Conservation (phyloP, 192 early-diverging fungal genomes). For the Chytriomyces sp. region DNA sequence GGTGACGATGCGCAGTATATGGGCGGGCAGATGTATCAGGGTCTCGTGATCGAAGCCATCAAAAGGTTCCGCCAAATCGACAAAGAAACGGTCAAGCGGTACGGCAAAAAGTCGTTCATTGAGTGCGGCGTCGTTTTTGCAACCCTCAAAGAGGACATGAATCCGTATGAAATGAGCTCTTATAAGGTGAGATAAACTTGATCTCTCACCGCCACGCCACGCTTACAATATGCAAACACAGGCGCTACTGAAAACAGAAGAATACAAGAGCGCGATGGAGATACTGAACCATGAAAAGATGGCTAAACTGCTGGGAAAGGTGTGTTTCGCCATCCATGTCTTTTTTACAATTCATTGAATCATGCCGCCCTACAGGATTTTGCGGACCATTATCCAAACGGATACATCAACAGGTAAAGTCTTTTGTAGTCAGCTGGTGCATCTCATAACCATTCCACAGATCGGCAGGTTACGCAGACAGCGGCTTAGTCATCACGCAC, state of each 20-base stretch:
- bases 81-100: constrained; percentile 7
- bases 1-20: background rate
- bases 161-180: constrained; percentile 1
- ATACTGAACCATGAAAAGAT: background rate
- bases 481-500: constrained; percentile 1
- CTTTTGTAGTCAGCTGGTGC: no score
- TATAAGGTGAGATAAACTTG: background rate
- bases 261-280: background rate
- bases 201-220: background rate
- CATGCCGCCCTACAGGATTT: background rate
- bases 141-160: constrained; percentile 2
- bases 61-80: constrained; percentile 30
- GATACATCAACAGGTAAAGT: constrained; percentile 20
- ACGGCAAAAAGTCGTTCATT: constrained; percentile 24
- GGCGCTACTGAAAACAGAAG: background rate
- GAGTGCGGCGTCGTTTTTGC: constrained; percentile 37
- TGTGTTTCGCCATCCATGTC: no score
- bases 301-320: background rate
- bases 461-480: constrained; percentile 33
- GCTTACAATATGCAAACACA: background rate
- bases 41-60: constrained; percentile 30
- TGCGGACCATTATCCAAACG: background rate
- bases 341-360: background rate
- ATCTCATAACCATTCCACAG: no score
- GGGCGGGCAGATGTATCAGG: constrained; percentile 10